These are phyloP conservation scores for Pouteria glomerata DNA, from an alignment of 148 eudicot species.

Conservation along the genomic window DNA sequence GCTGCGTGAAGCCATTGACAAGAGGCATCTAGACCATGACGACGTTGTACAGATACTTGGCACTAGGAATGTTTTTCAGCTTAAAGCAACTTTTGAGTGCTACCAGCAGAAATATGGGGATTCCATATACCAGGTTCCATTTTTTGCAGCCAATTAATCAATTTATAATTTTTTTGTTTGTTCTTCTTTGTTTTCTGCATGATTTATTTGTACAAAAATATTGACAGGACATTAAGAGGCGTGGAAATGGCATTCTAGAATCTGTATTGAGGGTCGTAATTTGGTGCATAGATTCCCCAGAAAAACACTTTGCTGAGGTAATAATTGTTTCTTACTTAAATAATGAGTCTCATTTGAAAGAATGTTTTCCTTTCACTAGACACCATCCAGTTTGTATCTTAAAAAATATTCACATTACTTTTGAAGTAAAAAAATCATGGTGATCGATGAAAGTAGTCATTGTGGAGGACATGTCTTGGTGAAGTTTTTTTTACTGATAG, in stretches of 20 bases:
- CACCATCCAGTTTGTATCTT: neutral
- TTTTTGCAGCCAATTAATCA: neutral
- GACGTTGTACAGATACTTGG: constrained; percentile 52
- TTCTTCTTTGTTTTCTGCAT: neutral
- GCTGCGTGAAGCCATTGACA: constrained; percentile 42
- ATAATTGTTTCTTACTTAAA: neutral
- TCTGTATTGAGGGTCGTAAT: constrained; percentile 39
- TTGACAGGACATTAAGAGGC: constrained; percentile 54
- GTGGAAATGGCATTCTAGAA: constrained; percentile 39
- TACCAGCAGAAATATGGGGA: constrained; percentile 48
- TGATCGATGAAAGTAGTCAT: too few species aligned
- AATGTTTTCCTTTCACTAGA: neutral
- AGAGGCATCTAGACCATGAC: constrained; percentile 54
- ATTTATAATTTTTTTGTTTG: neutral
- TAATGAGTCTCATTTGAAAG: neutral
- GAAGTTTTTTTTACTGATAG: too few species aligned
- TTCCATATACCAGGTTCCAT: constrained; percentile 51
- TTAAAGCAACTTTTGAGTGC: constrained; percentile 55
- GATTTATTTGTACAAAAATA: neutral
- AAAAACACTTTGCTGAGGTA: constrained; percentile 85
- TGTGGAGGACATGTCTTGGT: too few species aligned
- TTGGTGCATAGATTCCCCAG: constrained; percentile 68
- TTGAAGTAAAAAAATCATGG: neutral
- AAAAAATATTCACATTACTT: neutral
- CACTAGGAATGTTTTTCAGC: constrained; percentile 63